Percentiles rank a stretch among this genome's conserved stretches.
phyloP scores from a whole-genome alignment of 176 grass and related monocot species.

The Olyra latifolia region DNA sequence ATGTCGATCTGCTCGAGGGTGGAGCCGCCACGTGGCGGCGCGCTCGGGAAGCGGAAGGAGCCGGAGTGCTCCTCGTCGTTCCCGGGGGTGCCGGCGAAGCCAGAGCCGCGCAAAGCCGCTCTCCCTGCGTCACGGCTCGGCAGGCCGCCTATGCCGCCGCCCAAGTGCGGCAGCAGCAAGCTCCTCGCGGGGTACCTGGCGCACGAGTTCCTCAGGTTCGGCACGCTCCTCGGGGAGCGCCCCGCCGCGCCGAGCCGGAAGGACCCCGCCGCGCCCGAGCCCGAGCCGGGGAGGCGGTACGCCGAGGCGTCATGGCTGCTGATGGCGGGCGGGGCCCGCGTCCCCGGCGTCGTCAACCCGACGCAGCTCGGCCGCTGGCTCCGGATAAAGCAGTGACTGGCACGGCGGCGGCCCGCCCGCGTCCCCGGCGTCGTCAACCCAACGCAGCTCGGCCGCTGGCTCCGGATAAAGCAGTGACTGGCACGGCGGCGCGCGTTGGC shows the following conservation, averaged over 20 bases:
- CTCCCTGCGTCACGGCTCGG: conserved; percentile 8
- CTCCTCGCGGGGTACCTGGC: conserved; percentile 85
- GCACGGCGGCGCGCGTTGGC: conserved; percentile 17
- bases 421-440: conserved; percentile 77
- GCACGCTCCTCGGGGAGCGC: conserved; percentile 66
- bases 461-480: conserved; percentile 59
- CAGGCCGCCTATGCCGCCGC: conserved; percentile 20
- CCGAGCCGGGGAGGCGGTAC: conserved; percentile 40
- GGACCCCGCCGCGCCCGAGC: conserved; percentile 18
- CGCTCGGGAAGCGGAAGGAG: conserved; percentile 67
- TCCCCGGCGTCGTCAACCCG: conserved; percentile 77
- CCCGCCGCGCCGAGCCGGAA: conserved; percentile 15
- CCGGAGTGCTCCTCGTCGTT: conserved; percentile 29
- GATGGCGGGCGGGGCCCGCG: conserved; percentile 48
- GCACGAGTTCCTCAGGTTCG: conserved; percentile 73
- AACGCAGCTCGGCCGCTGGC: conserved; percentile 71
- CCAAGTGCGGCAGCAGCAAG: conserved; percentile 32
- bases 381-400: conserved; percentile 55
- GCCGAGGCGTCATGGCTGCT: conserved; percentile 58
- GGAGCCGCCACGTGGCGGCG: conserved; percentile 52
- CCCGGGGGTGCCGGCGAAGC: conserved; percentile 32
- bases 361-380: conserved; percentile 78
- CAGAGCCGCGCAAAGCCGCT: conserved; percentile 29
- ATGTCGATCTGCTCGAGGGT: conserved; percentile 56
- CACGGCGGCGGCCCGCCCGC: conserved; percentile 21